These are phyloP conservation scores for Crucibulum laeve DNA, from an alignment of 768 basidiomycete genomes.

Conservation along the genomic window DNA sequence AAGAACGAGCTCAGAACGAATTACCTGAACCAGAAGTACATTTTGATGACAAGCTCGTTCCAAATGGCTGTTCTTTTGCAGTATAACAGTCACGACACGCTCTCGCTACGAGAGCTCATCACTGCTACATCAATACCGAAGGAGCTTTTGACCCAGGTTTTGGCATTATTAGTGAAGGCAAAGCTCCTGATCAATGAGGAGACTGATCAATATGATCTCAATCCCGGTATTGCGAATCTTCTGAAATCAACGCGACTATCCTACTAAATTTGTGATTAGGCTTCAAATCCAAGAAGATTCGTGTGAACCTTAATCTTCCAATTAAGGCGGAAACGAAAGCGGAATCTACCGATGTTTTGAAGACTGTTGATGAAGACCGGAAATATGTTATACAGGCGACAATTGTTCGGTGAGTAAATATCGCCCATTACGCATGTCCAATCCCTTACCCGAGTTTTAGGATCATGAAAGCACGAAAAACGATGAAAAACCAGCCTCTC, in stretches of 20 bases:
- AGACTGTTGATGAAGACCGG: slow-evolving; percentile 94
- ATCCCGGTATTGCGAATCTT: slow-evolving; percentile 48
- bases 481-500: slow-evolving; percentile 88
- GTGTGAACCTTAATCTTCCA: slow-evolving; percentile 85
- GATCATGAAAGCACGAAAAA: slow-evolving; percentile 94
- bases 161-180: slow-evolving; percentile 74
- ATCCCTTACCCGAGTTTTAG: slow-evolving; percentile 28
- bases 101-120: slow-evolving; percentile 76
- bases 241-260: neutral
- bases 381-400: slow-evolving; percentile 96
- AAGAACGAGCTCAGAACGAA: slow-evolving; percentile 95
- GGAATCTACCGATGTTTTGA: slow-evolving; percentile 84
- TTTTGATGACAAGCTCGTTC: slow-evolving; percentile 91
- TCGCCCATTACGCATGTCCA: neutral
- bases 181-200: slow-evolving; percentile 89
- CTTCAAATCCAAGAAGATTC: slow-evolving; percentile 93
- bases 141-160: slow-evolving; percentile 71
- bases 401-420: slow-evolving; percentile 66
- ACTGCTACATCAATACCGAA: slow-evolving; percentile 78
- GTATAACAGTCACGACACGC: slow-evolving; percentile 88
- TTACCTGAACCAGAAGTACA: slow-evolving; percentile 92
- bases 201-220: slow-evolving; percentile 86
- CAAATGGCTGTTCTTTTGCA: slow-evolving; percentile 94
- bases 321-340: slow-evolving; percentile 95
- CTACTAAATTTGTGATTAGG: slow-evolving; percentile 32